Percentiles rank a stretch among this genome's conserved stretches.
Conservation (phyloP, 176 grass and related monocot species). For the Coix lacrymajobi region DNA sequence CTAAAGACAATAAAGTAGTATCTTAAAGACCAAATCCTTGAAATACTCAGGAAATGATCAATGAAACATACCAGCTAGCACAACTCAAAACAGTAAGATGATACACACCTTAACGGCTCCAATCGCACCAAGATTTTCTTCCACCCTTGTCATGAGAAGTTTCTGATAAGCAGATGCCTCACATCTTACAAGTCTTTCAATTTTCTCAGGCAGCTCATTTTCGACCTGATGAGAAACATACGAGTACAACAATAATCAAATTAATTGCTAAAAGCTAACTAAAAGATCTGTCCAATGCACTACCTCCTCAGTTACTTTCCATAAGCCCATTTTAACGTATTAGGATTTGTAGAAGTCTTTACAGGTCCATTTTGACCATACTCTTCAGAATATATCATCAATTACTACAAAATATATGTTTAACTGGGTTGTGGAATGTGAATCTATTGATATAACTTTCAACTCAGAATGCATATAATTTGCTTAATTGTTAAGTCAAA, state of each 20-base stretch:
- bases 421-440: background rate
- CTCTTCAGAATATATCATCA: background rate
- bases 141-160: conserved; percentile 95
- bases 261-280: conserved; percentile 6
- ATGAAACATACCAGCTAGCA: conserved; percentile 24
- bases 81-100: conserved; percentile 1
- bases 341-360: background rate
- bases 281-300: background rate
- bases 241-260: background rate
- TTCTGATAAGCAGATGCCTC: conserved; percentile 99
- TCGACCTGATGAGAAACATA: conserved; percentile 58
- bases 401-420: background rate
- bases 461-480: background rate
- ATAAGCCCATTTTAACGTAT: background rate
- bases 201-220: conserved; percentile 93
- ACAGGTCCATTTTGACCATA: background rate
- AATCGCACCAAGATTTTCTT: conserved; percentile 89
- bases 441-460: background rate
- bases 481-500: background rate
- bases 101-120: conserved; percentile 71
- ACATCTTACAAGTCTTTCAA: conserved; percentile 94
- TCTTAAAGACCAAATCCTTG: conserved; percentile 12
- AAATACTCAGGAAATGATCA: conserved; percentile 9
- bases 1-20: conserved; percentile 35
- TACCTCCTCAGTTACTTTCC: background rate